Percentiles rank a stretch among this genome's conserved stretches.
These are phyloP conservation scores for Metrosideros polymorpha DNA, from an alignment of 441 rosid species.

Conservation along the genomic window DNA sequence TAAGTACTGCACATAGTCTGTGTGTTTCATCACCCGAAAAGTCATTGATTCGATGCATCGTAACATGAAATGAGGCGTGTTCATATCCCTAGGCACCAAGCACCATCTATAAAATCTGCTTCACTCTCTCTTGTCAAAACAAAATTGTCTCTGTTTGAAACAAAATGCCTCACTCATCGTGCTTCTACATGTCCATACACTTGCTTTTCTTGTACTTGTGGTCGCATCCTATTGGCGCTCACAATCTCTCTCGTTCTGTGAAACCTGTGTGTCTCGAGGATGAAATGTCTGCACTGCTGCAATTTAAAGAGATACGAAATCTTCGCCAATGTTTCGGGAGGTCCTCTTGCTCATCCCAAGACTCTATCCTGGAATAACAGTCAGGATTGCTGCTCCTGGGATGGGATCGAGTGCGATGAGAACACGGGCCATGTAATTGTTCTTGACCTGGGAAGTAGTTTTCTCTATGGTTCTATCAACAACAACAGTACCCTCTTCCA, in stretches of 20 bases:
- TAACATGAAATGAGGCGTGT: background rate
- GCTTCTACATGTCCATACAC: background rate
- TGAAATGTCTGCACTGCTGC: background rate
- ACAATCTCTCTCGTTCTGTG: background rate
- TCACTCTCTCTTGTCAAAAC: background rate
- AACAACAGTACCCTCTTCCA: background rate
- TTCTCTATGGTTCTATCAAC: background rate
- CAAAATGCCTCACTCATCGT: background rate
- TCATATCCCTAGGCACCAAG: background rate
- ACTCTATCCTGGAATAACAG: background rate
- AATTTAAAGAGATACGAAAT: background rate
- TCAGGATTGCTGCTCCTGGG: background rate
- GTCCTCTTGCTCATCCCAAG: background rate
- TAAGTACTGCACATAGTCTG: too few species aligned
- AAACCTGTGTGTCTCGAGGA: background rate
- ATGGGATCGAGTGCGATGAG: background rate
- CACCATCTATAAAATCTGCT: background rate
- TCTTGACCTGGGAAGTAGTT: background rate
- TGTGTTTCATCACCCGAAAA: background rate
- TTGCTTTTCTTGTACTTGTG: background rate
- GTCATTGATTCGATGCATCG: background rate
- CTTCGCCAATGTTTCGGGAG: fast-evolving
- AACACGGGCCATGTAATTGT: background rate
- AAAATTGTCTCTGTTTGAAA: background rate
- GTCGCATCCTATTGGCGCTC: fast-evolving